Evolutionary conservation across 371 early-diverging fungal species (phyloP), one percentile per base, ranked within the genome.

Genomic region (Mucor irregularis): DNA sequence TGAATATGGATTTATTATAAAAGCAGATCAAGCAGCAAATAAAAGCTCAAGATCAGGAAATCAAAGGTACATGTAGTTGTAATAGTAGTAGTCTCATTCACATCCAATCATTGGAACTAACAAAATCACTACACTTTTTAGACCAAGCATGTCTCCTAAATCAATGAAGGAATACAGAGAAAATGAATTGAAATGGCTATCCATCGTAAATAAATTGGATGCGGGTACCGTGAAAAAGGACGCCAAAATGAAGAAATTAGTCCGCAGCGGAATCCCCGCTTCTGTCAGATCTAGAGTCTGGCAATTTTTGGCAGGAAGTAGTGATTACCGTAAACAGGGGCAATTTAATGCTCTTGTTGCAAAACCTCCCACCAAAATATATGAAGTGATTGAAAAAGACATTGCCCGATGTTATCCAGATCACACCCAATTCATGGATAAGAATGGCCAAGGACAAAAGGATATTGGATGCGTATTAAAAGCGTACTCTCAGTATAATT

Each of bases 401-500:
- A 87, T 97, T 47, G 66, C 73, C 11, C 64, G 78, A 10, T 93
- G 94, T 65, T 97, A 90, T 65, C 96, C 96, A 2, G 88, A 93
- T 74, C 92, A 90, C 53, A 70, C 72, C 16, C 76, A 85, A 57
- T 89, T 89, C 54, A 74, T 78, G n/a, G 84, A 87, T 45, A 82
- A 76, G 1, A 70, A 83, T 44, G 84, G 91, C 0, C 81, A 78
- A 35, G 91, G 89, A 1, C 90, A 90, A 60, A 64, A 69, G 10
- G 85, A 90, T 64, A 62, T 97, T 11, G 76, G 87, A 16, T 71
- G 74, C 8, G 73, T 96, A 1, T 76, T 97, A 16, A 82, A 85
- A 38, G 94, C 95, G 0, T 98, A 95, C 64, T 91, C 96, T 0
- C 89, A 92, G 21, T 91, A 93, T 69, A 92, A 96, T 60, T 82